Percentiles rank a stretch among this genome's conserved stretches.
Conservation (phyloP, 192 early-diverging fungal species). For the Entomortierella lignicola region DNA sequence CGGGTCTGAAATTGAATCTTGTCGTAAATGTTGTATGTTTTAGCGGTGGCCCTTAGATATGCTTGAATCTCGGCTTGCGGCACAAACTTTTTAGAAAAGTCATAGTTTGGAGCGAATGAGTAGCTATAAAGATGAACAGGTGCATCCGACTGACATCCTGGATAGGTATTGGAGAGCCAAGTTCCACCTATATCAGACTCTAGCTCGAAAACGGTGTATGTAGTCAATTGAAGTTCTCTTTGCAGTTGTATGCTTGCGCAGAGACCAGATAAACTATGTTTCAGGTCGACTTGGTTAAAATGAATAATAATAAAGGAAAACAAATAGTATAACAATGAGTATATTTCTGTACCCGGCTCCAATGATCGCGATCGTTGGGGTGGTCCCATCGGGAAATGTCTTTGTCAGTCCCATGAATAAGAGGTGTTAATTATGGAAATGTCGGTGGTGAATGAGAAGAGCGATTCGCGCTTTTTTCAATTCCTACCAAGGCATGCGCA, state of each 20-base stretch:
- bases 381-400: constrained; percentile 28
- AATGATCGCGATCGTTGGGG: constrained; percentile 35
- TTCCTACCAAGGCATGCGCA: not conserved
- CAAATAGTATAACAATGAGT: not conserved
- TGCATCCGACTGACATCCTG: constrained; percentile 58
- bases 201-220: constrained; percentile 55
- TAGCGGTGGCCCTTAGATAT: constrained; percentile 35
- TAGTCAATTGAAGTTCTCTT: constrained; percentile 49
- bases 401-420: constrained; percentile 30
- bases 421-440: too few species aligned
- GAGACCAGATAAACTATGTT: constrained; percentile 36
- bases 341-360: constrained; percentile 30
- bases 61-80: constrained; percentile 23
- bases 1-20: constrained; percentile 51
- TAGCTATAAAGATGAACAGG: constrained; percentile 55
- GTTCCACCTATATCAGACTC: constrained; percentile 56
- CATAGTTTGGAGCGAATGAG: constrained; percentile 58
- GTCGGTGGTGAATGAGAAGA: not conserved
- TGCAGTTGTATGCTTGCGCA: constrained; percentile 59
- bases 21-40: constrained; percentile 45
- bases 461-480: not conserved
- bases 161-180: constrained; percentile 55
- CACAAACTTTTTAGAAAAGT: constrained; percentile 53
- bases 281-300: too few species aligned
- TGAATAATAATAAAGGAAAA: too few species aligned